A percentile compares a stretch with the other conserved stretches of the same genome.
phyloP scores from a whole-genome alignment of 1,284 basidiomycete genomes.

The Moniliophthora roreri region DNA sequence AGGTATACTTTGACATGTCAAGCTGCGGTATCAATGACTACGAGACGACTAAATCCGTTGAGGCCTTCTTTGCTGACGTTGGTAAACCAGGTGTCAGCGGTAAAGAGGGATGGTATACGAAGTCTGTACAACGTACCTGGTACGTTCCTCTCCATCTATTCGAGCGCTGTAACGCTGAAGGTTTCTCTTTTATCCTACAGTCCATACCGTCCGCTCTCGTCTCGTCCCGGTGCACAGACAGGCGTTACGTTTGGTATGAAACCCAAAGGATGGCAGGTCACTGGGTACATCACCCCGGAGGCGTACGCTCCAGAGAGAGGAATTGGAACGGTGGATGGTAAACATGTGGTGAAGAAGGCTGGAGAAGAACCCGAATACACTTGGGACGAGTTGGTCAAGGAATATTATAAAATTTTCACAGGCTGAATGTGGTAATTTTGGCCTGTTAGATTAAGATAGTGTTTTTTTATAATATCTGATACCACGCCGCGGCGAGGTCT shows the following conservation, averaged over 20 bases:
- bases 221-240: conserved; percentile 16
- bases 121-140: conserved; percentile 13
- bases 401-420: no score
- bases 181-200: no score
- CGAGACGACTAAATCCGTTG: conserved; percentile 16
- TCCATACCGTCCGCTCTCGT: conserved; percentile 11
- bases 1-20: conserved; percentile 22
- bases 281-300: conserved; percentile 13
- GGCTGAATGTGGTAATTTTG: no score
- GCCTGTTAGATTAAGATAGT: no score
- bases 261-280: conserved; percentile 19
- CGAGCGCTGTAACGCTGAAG: no score
- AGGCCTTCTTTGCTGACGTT: conserved; percentile 16
- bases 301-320: background rate
- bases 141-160: no score
- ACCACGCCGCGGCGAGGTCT: no score
- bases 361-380: no score
- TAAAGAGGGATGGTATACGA: conserved; percentile 15
- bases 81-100: conserved; percentile 11
- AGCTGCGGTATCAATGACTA: conserved; percentile 19
- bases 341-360: no score
- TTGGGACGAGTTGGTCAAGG: no score
- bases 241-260: conserved; percentile 19
- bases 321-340: no score
- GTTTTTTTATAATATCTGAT: no score